Evolutionary conservation across 1,139 yeast genomes (phyloP).

Genomic region (Geotrichum siamense): DNA sequence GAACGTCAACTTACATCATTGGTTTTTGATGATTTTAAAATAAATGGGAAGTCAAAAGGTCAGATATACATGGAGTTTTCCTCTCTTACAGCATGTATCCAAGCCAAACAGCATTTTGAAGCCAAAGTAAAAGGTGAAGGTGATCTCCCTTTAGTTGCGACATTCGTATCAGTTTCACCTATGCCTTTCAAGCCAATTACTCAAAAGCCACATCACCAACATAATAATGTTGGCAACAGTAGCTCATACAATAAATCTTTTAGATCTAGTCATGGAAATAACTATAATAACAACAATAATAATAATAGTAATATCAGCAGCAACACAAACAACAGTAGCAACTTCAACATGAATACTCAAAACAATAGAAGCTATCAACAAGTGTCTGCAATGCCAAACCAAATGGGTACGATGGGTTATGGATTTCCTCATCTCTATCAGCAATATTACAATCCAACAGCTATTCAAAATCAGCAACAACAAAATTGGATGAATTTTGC

Average conservation of each 20-base stretch:
- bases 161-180: constrained; percentile 18
- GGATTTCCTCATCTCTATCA: constrained; percentile 2
- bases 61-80: constrained; percentile 22
- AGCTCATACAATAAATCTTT: constrained; percentile 3
- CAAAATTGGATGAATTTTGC: constrained; percentile 2
- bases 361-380: constrained; percentile 20
- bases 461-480: background rate
- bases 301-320: constrained; percentile 3
- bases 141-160: constrained; percentile 8
- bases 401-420: background rate
- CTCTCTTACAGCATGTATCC: constrained; percentile 18
- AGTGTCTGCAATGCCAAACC: background rate
- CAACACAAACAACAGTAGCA: constrained; percentile 19
- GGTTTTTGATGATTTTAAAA: constrained; percentile 32
- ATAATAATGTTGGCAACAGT: constrained; percentile 7
- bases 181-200: constrained; percentile 21
- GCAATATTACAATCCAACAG: background rate
- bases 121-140: constrained; percentile 10
- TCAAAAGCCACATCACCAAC: background rate
- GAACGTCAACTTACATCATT: constrained; percentile 26
- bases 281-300: background rate
- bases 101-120: constrained; percentile 16
- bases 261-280: constrained; percentile 4
- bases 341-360: constrained; percentile 16
- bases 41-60: constrained; percentile 33